Evolutionary conservation across 1,139 yeast genomes (phyloP), one percentile per base, ranked within the genome.

Genomic region (Petasospora rhodanensis): DNA sequence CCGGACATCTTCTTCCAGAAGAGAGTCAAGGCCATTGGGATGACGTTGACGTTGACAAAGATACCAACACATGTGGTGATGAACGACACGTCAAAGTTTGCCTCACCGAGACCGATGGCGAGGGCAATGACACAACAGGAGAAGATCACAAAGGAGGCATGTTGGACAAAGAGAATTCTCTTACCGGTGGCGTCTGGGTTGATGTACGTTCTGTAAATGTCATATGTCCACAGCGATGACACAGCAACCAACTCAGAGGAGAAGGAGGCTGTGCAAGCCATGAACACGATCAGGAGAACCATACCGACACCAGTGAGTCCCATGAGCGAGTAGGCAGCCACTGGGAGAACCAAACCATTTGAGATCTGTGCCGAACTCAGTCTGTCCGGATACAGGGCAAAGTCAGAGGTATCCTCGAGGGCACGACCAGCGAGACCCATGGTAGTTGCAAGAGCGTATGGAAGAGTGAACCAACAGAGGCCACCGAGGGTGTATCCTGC

Each of bases 401-500:
- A 62, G 10, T 42, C 51, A 4, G 59, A 54, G 29, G 48, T 49
- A 9, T 42, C 41, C 32, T 54, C 48, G 29, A 64, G 42, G 5
- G 61, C 68, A 19, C 59, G 45, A 19, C 59, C 47, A 3, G 63
- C 62, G 35, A 63, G 49, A n/a, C 66, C 66, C 26, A 58, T 47
- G 10, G 62, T 49, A 11, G 66, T 52, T 3, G 63, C 62, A 17
- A 63, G 45, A 55, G 12, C 13, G 14, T 19, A 19, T 8, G 69
- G 69, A 30, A 64, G 55, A 7, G 56, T 47, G 37, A 59, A 52
- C 69, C 69, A 64, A 34, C 60, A 54, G 16, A 62, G 32, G 9
- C 64, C 67, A 16, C 69, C 69, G 14, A 59, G 28, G 18, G 59
- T 44, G 41, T 64, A 64, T n/a, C 66, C 67, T 31, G 41, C 36